Conservation (phyloP, 2,329 filamentous ascomycete species). For the Coniosporium tulheliwenetii region DNA sequence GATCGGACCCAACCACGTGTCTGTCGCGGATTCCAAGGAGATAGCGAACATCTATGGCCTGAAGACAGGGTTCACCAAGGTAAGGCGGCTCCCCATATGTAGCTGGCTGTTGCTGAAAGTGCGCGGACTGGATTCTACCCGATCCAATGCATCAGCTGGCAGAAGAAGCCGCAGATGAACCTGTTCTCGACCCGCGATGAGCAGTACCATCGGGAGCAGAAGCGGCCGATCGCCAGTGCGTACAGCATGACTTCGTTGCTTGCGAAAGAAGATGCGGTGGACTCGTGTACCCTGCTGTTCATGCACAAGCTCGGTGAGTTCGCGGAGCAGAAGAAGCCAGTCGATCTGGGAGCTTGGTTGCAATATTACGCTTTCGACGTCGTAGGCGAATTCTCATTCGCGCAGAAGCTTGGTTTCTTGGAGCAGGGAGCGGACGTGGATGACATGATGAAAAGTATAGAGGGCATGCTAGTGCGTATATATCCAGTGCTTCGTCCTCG, state of each 20-base stretch:
- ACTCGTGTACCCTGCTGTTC: conserved; percentile 11
- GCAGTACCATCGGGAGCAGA: conserved; percentile 22
- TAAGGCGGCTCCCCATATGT: neutral
- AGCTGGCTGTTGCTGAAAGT: neutral
- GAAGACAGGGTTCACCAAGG: conserved; percentile 2
- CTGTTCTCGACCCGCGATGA: conserved; percentile 26
- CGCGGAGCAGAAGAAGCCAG: conserved; percentile 6
- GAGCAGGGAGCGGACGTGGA: conserved; percentile 24
- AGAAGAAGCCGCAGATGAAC: conserved; percentile 7
- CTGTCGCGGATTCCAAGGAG: conserved; percentile 52
- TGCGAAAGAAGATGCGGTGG: conserved; percentile 12
- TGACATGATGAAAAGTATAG: conserved; percentile 15
- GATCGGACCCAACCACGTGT: conserved; percentile 61
- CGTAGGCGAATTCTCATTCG: conserved; percentile 24
- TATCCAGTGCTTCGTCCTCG: neutral
- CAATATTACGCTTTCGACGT: conserved; percentile 25
- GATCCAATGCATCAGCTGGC: conserved; percentile 10
- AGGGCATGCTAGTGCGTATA: conserved; percentile 9
- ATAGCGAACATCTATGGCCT: conserved; percentile 51
- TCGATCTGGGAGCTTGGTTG: conserved; percentile 15
- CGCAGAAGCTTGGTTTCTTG: conserved; percentile 26
- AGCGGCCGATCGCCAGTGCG: conserved; percentile 20
- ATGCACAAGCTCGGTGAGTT: conserved; percentile 9
- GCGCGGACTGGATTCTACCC: conserved; percentile 13
- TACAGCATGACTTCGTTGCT: conserved; percentile 27